phyloP scores from a whole-genome alignment of 2,329 filamentous ascomycete genomes.

The Arachnomyces sp. region DNA sequence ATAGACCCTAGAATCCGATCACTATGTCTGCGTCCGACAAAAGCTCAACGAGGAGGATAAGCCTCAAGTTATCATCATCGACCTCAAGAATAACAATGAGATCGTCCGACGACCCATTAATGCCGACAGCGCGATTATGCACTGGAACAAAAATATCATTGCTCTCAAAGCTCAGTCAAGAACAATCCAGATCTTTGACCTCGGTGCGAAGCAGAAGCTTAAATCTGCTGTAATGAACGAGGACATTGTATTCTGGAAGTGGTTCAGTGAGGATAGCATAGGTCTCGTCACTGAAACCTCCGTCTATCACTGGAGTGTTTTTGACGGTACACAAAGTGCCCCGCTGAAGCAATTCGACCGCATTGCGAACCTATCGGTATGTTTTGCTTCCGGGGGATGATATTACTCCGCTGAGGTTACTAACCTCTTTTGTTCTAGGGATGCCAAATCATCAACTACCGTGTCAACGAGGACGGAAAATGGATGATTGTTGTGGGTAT shows the following conservation, averaged over 20 bases:
- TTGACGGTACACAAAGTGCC: slow-evolving; percentile 68
- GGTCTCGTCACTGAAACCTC: slow-evolving; percentile 85
- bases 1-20: slow-evolving; percentile 95
- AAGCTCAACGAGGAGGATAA: slow-evolving; percentile 77
- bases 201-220: slow-evolving; percentile 85
- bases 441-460: slow-evolving; percentile 99
- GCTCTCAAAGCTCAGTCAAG: slow-evolving; percentile 89
- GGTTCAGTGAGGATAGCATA: slow-evolving; percentile 83
- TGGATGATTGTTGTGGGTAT: slow-evolving; percentile 99
- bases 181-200: slow-evolving; percentile 96
- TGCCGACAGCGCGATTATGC: slow-evolving; percentile 99
- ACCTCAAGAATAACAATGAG: slow-evolving; percentile 96
- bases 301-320: slow-evolving; percentile 97
- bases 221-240: slow-evolving; percentile 96
- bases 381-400: slow-evolving; percentile 26
- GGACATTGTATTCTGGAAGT: slow-evolving; percentile 98
- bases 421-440: slow-evolving; percentile 46
- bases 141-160: slow-evolving; percentile 93
- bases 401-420: not conserved
- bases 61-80: slow-evolving; percentile 92
- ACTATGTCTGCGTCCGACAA: slow-evolving; percentile 92
- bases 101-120: slow-evolving; percentile 92
- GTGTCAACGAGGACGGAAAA: slow-evolving; percentile 88
- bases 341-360: slow-evolving; percentile 92
- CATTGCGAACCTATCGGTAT: slow-evolving; percentile 77